A percentile compares a stretch with the other conserved stretches of the same genome.
Evolutionary conservation across 1,139 yeast genomes (phyloP).

Genomic region (Yamadazyma friedrichii): DNA sequence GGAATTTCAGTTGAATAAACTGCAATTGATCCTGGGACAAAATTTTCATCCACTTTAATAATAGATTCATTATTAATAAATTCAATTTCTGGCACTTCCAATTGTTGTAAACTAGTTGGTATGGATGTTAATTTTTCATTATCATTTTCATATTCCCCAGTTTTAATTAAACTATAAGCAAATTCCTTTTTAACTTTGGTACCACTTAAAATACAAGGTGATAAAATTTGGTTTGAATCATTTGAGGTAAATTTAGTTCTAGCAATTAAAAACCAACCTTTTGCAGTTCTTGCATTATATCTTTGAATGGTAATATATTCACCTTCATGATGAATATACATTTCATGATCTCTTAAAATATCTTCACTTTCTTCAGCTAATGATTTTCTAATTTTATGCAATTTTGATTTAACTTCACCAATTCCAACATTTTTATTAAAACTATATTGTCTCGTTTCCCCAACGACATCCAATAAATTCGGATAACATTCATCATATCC

Average conservation of each 20-base stretch:
- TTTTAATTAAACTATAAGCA: constrained; percentile 54
- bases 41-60: constrained; percentile 49
- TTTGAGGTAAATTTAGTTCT: constrained; percentile 65
- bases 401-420: constrained; percentile 60
- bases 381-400: constrained; percentile 56
- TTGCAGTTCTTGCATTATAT: constrained; percentile 77
- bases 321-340: constrained; percentile 92
- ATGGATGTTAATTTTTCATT: constrained; percentile 53
- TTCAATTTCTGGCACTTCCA: constrained; percentile 51
- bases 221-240: constrained; percentile 50
- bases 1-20: constrained; percentile 75
- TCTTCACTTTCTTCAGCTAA: constrained; percentile 68
- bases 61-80: constrained; percentile 42
- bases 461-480: constrained; percentile 73
- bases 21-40: constrained; percentile 90
- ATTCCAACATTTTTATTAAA: constrained; percentile 53
- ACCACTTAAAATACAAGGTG: constrained; percentile 65
- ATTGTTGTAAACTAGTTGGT: constrained; percentile 58
- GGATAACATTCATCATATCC: constrained; percentile 96
- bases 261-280: constrained; percentile 87
- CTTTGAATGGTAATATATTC: constrained; percentile 91
- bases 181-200: constrained; percentile 61
- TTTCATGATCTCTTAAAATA: constrained; percentile 73
- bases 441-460: constrained; percentile 66
- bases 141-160: constrained; percentile 48